phyloP scores from a whole-genome alignment of 495 filamentous ascomycete genomes.

The Hypomontagnella monticulosa region DNA sequence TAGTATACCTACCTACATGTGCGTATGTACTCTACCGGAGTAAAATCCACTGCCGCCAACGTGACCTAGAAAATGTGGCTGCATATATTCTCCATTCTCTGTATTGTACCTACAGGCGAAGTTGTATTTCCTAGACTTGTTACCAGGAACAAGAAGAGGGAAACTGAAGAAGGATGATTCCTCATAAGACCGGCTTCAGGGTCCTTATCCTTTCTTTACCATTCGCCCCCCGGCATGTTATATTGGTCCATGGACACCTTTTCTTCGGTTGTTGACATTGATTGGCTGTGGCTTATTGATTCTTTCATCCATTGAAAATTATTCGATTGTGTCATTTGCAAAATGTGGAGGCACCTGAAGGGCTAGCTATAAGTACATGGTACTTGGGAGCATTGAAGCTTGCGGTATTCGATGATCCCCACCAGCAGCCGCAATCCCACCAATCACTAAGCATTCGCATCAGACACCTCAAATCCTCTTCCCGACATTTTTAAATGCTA shows the following conservation, averaged over 20 bases:
- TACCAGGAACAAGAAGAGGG: slow-evolving; percentile 4
- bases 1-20: neutral
- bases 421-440: slow-evolving; percentile 18
- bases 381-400: too few relatives aligned
- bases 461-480: slow-evolving; percentile 34
- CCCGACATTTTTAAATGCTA: slow-evolving; percentile 32
- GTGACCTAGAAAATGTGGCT: slow-evolving; percentile 30
- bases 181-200: slow-evolving; percentile 23
- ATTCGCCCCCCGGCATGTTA: slow-evolving; percentile 18
- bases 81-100: slow-evolving; percentile 18
- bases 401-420: slow-evolving; percentile 28
- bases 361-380: neutral
- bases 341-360: slow-evolving; percentile 22
- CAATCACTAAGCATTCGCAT: slow-evolving; percentile 37
- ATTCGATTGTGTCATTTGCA: slow-evolving; percentile 35
- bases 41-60: slow-evolving; percentile 1
- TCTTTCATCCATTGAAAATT: slow-evolving; percentile 29
- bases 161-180: neutral
- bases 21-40: slow-evolving; percentile 2
- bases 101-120: slow-evolving; percentile 12
- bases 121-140: neutral
- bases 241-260: slow-evolving; percentile 15
- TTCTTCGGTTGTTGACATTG: slow-evolving; percentile 29
- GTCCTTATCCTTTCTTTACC: slow-evolving; percentile 8
- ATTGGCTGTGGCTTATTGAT: slow-evolving; percentile 34